Conservation (phyloP, 352 stramenopile species). For the Pythium vanterpoolii region DNA sequence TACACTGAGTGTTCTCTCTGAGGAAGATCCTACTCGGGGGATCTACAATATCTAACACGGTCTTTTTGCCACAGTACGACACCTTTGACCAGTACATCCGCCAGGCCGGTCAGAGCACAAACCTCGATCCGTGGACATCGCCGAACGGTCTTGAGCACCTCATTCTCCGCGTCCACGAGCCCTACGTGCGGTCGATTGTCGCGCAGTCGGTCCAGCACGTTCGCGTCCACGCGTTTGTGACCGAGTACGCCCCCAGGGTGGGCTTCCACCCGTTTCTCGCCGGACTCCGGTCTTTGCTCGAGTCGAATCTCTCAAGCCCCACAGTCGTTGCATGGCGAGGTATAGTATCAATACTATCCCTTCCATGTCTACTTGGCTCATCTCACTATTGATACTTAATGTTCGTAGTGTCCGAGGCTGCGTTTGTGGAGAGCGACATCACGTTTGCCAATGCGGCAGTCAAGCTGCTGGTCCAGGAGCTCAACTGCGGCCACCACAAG, state of each 20-base stretch:
- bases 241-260: constrained; percentile 41
- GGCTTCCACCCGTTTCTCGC: constrained; percentile 69
- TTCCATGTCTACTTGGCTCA: not conserved
- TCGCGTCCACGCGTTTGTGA: constrained; percentile 43
- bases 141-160: constrained; percentile 29
- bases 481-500: constrained; percentile 60
- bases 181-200: constrained; percentile 37
- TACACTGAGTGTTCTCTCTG: constrained; percentile 14
- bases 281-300: constrained; percentile 46
- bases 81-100: constrained; percentile 38
- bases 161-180: constrained; percentile 34
- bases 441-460: constrained; percentile 51
- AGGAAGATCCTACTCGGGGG: not conserved
- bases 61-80: constrained; percentile 35
- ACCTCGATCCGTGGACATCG: constrained; percentile 42
- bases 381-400: constrained; percentile 6
- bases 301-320: constrained; percentile 60
- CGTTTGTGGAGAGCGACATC: constrained; percentile 68
- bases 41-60: not conserved
- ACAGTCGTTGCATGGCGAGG: constrained; percentile 67
- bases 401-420: constrained; percentile 57
- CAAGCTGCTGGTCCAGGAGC: constrained; percentile 41
- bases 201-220: constrained; percentile 37
- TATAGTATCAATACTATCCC: constrained; percentile 12
- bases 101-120: constrained; percentile 42